A percentile compares a stretch with the other conserved stretches of the same genome.
Conservation (phyloP, 1,284 basidiomycete species). For the Ceratobasidium theobromae region DNA sequence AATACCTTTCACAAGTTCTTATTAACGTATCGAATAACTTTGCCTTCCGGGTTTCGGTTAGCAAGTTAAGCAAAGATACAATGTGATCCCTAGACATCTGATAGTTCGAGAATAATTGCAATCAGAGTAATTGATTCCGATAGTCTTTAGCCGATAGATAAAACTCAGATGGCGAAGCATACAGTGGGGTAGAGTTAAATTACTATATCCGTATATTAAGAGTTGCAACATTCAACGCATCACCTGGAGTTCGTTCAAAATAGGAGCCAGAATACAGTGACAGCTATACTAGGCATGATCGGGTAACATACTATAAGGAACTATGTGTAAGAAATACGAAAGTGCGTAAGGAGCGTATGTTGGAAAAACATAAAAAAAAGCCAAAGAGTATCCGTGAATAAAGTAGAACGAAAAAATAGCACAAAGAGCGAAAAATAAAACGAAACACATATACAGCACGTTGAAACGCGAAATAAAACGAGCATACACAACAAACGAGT, state of each 20-base stretch:
- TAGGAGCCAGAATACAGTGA: not conserved
- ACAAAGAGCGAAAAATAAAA: not conserved
- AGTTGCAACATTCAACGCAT: not conserved
- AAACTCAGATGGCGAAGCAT: not conserved
- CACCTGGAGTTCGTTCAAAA: not conserved
- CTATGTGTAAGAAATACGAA: not conserved
- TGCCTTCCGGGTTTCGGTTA: too few relatives aligned
- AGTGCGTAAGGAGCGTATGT: not conserved
- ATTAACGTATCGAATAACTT: too few relatives aligned
- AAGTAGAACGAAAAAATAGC: not conserved
- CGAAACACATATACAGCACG: not conserved
- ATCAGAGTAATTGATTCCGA: not conserved
- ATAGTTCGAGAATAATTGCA: not conserved
- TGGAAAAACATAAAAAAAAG: not conserved
- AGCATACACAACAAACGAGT: conserved; percentile 9
- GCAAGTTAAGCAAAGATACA: too few relatives aligned
- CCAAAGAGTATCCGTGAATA: not conserved
- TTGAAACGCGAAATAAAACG: not conserved
- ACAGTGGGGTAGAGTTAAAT: not conserved
- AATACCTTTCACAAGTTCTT: too few relatives aligned
- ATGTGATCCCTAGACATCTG: too few relatives aligned
- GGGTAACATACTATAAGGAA: not conserved
- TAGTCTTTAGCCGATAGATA: not conserved
- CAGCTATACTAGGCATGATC: not conserved
- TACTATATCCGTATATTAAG: not conserved